Evolutionary conservation across 2,329 filamentous ascomycete species (phyloP).

Genomic region (Diaporthe sp.): DNA sequence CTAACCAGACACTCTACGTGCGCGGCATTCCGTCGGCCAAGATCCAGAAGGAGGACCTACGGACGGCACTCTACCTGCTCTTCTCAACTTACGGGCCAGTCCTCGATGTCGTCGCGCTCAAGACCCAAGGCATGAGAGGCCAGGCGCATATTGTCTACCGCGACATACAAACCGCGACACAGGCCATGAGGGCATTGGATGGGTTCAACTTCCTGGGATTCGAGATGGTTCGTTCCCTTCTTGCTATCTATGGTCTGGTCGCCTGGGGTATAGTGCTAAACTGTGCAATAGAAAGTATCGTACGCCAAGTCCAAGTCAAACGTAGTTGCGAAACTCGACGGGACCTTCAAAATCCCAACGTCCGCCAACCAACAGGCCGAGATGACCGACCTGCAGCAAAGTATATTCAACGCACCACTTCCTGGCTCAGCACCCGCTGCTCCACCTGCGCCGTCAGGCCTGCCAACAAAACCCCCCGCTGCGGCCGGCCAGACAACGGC

Average conservation of each 20-base stretch:
- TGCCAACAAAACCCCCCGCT: constrained; percentile 61
- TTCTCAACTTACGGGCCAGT: constrained; percentile 95
- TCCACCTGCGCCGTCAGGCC: constrained; percentile 48
- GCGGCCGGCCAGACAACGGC: constrained; percentile 59
- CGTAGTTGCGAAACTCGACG: constrained; percentile 89
- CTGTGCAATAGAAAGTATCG: constrained; percentile 75
- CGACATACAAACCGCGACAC: constrained; percentile 90
- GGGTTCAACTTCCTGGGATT: constrained; percentile 87
- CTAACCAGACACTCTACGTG: constrained; percentile 77
- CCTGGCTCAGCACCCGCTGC: constrained; percentile 59
- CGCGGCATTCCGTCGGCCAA: constrained; percentile 88
- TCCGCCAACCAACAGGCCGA: constrained; percentile 64
- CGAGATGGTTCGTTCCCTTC: constrained; percentile 75
- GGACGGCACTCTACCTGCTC: constrained; percentile 88
- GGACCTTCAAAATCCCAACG: constrained; percentile 81
- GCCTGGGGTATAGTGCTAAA: constrained; percentile 32
- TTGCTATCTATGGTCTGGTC: neutral
- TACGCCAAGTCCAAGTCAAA: constrained; percentile 93
- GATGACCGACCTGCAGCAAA: constrained; percentile 80
- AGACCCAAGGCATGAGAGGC: constrained; percentile 91
- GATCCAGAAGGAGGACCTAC: constrained; percentile 87
- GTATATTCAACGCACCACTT: constrained; percentile 78
- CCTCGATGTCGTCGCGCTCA: constrained; percentile 89
- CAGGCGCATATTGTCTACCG: constrained; percentile 94
- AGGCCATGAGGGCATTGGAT: constrained; percentile 90